These are phyloP conservation scores for Phytophthora citrophthora DNA, from an alignment of 352 stramenopile genomes.

Conservation along the genomic window DNA sequence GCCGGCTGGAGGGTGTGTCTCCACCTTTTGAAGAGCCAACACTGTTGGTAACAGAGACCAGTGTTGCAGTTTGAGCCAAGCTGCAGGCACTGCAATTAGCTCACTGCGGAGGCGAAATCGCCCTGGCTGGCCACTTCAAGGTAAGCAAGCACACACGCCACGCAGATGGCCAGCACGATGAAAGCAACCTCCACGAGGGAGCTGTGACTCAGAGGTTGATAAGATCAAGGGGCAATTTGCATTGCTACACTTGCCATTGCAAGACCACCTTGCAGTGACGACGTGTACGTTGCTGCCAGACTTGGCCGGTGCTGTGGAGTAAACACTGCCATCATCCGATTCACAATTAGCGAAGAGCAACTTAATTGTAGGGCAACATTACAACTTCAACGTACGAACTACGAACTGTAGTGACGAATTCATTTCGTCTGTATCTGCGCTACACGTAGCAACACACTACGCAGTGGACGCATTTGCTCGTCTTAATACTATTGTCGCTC, in stretches of 20 bases:
- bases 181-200: no score
- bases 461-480: not conserved
- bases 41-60: not conserved
- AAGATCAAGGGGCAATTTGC: no score
- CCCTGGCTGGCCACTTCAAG: not conserved
- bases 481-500: conserved; percentile 32
- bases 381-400: not conserved
- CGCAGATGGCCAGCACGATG: not conserved
- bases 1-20: conserved; percentile 14
- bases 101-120: not conserved
- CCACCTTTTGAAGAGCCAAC: not conserved
- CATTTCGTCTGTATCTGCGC: conserved; percentile 5
- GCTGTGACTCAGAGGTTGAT: no score
- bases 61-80: not conserved
- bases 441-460: not conserved
- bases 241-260: no score
- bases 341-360: no score
- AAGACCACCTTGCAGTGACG: no score
- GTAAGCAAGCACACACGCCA: not conserved
- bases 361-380: no score
- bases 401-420: not conserved
- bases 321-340: no score
- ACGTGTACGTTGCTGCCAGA: no score
- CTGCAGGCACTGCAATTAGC: not conserved
- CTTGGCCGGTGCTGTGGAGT: no score